Conservation (phyloP, 2,329 filamentous ascomycete genomes). For the Epichloe hybrida region DNA sequence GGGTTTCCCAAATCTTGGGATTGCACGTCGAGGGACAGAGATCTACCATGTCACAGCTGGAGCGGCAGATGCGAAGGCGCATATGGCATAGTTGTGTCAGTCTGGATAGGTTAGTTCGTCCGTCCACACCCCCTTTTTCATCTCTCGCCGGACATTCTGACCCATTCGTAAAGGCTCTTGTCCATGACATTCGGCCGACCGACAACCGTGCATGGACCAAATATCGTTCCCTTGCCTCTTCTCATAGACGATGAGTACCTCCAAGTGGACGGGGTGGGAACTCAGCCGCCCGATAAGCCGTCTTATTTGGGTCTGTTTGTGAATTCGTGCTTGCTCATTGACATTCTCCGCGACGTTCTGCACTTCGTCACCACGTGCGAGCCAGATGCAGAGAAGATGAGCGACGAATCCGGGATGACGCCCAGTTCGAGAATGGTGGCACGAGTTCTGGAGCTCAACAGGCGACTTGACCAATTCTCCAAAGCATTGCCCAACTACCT, state of each 20-base stretch:
- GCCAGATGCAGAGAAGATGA: not conserved
- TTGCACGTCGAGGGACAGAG: not conserved
- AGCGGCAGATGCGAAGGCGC: conserved; percentile 1
- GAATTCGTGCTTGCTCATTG: not conserved
- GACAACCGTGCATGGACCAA: not conserved
- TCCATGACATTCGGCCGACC: conserved; percentile 4
- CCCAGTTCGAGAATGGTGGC: not conserved
- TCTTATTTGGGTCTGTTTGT: conserved; percentile 2
- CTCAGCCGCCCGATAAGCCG: not conserved
- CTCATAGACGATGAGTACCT: conserved; percentile 2
- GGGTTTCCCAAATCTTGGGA: conserved; percentile 1
- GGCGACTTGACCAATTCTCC: conserved; percentile 1
- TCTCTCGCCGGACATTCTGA: not conserved
- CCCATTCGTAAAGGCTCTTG: not conserved
- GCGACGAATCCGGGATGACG: not conserved
- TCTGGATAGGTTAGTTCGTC: not conserved
- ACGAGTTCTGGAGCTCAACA: not conserved
- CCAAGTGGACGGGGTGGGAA: not conserved
- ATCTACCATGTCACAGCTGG: not conserved
- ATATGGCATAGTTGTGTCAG: conserved; percentile 3
- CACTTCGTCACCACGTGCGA: conserved; percentile 1
- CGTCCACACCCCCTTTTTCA: not conserved
- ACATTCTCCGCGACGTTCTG: conserved; percentile 1
- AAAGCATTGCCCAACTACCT: not conserved
- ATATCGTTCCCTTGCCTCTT: not conserved